Evolutionary conservation across 495 filamentous ascomycete species (phyloP).

Genomic region (Chaetomidium leptoderma): DNA sequence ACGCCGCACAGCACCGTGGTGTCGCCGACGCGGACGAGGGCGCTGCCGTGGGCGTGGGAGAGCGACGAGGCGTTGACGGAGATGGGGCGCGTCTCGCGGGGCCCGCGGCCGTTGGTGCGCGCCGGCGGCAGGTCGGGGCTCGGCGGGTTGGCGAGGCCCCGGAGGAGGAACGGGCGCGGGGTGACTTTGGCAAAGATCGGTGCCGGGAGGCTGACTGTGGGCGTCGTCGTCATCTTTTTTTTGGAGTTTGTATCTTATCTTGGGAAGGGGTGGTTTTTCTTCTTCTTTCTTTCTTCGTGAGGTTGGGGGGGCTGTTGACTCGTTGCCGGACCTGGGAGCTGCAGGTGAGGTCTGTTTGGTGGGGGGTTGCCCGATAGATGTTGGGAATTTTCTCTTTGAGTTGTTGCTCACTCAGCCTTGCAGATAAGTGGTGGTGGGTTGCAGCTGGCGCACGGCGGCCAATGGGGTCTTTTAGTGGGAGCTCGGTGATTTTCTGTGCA

Average conservation of each 20-base stretch:
- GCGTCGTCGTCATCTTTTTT: conserved; percentile 15
- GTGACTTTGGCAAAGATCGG: conserved; percentile 85
- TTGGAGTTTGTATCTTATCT: too few relatives aligned
- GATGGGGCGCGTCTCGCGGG: conserved; percentile 62
- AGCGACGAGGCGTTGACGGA: conserved; percentile 73
- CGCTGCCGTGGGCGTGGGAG: conserved; percentile 81
- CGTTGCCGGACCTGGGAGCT: neutral
- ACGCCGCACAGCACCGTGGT: conserved; percentile 91
- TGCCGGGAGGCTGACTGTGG: conserved; percentile 64
- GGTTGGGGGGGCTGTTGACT: too few relatives aligned
- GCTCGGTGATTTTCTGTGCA: conserved; percentile 1
- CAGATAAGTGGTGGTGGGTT: conserved; percentile 10
- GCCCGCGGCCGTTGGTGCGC: conserved; percentile 73
- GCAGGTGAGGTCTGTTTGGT: neutral
- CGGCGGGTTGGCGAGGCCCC: conserved; percentile 64
- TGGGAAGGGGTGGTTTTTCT: neutral
- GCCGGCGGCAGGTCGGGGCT: conserved; percentile 47
- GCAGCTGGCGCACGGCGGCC: conserved; percentile 1
- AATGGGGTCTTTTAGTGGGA: conserved; percentile 6
- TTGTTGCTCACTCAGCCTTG: conserved; percentile 25
- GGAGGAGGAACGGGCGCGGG: conserved; percentile 82
- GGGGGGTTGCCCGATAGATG: neutral
- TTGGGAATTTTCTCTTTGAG: conserved; percentile 14
- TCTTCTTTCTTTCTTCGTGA: neutral
- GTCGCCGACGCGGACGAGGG: conserved; percentile 81